These are phyloP conservation scores for Lolium rigidum DNA, from an alignment of 176 grass and related monocot species.

Conservation along the genomic window DNA sequence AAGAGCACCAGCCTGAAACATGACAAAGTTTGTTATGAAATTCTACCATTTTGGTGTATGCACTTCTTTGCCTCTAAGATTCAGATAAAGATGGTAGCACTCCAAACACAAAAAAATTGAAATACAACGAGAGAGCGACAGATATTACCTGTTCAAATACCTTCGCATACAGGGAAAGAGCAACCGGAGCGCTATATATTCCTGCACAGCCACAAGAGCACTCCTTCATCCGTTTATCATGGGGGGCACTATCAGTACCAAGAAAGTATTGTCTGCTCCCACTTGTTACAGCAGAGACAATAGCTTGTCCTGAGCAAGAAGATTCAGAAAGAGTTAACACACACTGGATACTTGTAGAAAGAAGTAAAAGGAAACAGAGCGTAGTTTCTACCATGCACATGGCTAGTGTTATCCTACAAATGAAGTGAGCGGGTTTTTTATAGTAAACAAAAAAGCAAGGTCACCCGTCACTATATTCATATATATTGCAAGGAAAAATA, in stretches of 20 bases:
- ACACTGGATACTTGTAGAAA: background rate
- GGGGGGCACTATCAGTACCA: conserved; percentile 89
- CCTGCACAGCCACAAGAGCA: conserved; percentile 96
- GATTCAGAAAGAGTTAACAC: conserved; percentile 37
- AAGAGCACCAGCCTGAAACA: conserved; percentile 73
- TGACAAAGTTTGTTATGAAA: conserved; percentile 23
- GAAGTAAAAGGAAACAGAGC: background rate
- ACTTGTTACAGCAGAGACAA: conserved; percentile 88
- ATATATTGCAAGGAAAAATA: conserved; percentile 6
- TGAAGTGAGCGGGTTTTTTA: background rate
- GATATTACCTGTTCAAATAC: conserved; percentile 90
- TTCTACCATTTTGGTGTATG: background rate
- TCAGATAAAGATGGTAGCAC: background rate
- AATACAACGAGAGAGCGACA: background rate
- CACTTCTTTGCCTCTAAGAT: background rate
- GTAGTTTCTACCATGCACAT: conserved; percentile 19
- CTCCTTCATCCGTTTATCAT: conserved; percentile 83
- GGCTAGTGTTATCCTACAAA: background rate
- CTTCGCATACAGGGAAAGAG: conserved; percentile 87
- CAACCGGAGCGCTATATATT: conserved; percentile 87
- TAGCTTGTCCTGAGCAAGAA: conserved; percentile 72
- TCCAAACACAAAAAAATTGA: conserved; percentile 27
- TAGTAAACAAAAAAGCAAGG: background rate
- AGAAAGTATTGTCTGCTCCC: conserved; percentile 87
- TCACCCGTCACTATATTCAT: background rate